A percentile compares a stretch with the other conserved stretches of the same genome.
Evolutionary conservation across 2,329 filamentous ascomycete genomes (phyloP).

Genomic region (Achaetomium macrosporum): DNA sequence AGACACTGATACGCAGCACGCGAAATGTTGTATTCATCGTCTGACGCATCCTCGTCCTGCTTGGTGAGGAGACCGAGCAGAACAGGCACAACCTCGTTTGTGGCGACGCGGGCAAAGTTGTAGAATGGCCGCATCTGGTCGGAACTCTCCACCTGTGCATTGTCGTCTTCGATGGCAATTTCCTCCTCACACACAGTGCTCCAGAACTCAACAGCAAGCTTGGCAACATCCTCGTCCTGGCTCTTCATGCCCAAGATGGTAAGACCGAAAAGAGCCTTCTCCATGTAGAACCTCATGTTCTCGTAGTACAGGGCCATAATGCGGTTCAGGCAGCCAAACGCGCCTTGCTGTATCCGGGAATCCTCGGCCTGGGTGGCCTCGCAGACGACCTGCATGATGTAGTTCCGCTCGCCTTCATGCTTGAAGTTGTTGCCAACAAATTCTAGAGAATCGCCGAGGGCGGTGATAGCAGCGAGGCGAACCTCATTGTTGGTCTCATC

Average conservation of each 20-base stretch:
- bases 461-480: conserved; percentile 84
- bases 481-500: conserved; percentile 91
- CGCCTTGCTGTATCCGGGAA: conserved; percentile 85
- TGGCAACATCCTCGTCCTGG: conserved; percentile 94
- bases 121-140: conserved; percentile 87
- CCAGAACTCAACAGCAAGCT: conserved; percentile 98
- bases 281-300: conserved; percentile 99
- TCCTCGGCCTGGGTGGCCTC: conserved; percentile 95
- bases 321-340: conserved; percentile 94
- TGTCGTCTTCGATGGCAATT: conserved; percentile 96
- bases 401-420: conserved; percentile 97
- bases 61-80: conserved; percentile 84
- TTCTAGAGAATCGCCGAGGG: conserved; percentile 91
- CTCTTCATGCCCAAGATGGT: conserved; percentile 99
- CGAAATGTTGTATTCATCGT: conserved; percentile 96
- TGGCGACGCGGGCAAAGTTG: conserved; percentile 91
- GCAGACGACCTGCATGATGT: conserved; percentile 99
- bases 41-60: conserved; percentile 93
- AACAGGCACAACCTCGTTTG: conserved; percentile 89
- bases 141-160: conserved; percentile 66
- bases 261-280: conserved; percentile 95
- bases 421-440: conserved; percentile 99
- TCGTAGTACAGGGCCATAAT: conserved; percentile 99
- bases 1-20: conserved; percentile 94
- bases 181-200: conserved; percentile 99